A percentile compares a stretch with the other conserved stretches of the same genome.
Conservation (phyloP, 805 yeast species). For the Zygoascus bituminiphila region DNA sequence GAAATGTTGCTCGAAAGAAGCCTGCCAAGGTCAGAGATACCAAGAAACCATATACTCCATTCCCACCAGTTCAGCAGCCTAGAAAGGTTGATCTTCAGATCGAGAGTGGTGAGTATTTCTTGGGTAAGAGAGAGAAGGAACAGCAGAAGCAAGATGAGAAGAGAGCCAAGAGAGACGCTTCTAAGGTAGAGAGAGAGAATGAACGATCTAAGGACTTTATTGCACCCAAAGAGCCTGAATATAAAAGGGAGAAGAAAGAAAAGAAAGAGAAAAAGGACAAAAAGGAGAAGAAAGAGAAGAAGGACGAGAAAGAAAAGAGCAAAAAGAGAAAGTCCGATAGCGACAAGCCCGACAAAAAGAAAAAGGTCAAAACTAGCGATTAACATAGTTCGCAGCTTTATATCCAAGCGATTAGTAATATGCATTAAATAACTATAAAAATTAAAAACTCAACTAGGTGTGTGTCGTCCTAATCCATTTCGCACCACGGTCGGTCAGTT, state of each 20-base stretch:
- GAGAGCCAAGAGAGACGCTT: conserved; percentile 67
- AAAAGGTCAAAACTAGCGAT: too few species aligned
- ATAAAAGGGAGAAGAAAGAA: conserved; percentile 34
- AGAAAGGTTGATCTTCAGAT: conserved; percentile 95
- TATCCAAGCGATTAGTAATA: background rate
- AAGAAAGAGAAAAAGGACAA: conserved; percentile 23
- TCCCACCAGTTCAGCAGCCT: conserved; percentile 97
- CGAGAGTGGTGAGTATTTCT: conserved; percentile 96
- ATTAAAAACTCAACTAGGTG: background rate
- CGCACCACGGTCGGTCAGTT: conserved; percentile 78
- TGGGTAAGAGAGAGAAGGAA: conserved; percentile 77
- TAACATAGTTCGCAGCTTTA: too few species aligned
- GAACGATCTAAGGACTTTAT: conserved; percentile 72
- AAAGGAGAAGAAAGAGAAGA: conserved; percentile 24
- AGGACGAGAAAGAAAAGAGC: conserved; percentile 26
- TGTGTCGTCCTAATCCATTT: conserved; percentile 21
- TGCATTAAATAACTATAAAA: background rate
- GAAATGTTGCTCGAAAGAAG: conserved; percentile 89
- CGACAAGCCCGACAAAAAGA: background rate
- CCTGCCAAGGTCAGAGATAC: conserved; percentile 58
- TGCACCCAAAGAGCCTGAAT: conserved; percentile 73
- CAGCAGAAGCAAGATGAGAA: conserved; percentile 64
- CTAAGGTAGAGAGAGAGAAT: conserved; percentile 51
- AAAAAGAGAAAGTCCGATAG: conserved; percentile 19
- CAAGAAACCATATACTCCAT: conserved; percentile 88